phyloP scores from a whole-genome alignment of 2,329 filamentous ascomycete species.

The Phialophora expanda region DNA sequence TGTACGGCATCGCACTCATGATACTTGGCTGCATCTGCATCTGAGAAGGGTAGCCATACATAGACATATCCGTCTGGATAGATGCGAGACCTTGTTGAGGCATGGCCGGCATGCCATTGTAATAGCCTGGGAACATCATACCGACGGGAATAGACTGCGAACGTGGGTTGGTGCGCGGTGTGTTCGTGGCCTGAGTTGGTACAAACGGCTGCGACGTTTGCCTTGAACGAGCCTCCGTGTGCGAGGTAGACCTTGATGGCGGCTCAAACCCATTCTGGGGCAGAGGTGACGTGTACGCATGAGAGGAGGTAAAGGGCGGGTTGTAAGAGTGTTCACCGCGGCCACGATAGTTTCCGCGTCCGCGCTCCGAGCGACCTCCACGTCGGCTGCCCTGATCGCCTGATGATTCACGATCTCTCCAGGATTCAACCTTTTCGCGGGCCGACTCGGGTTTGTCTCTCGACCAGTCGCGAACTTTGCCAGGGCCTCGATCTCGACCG shows the following conservation, averaged over 20 bases:
- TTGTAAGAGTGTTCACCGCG: conserved; percentile 48
- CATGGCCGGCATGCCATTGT: conserved; percentile 44
- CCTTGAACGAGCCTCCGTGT: conserved; percentile 49
- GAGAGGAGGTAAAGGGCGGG: conserved; percentile 41
- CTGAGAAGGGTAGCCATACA: conserved; percentile 58
- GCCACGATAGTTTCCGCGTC: conserved; percentile 49
- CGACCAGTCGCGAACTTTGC: conserved; percentile 39
- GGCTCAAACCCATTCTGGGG: conserved; percentile 49
- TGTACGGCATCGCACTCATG: conserved; percentile 64
- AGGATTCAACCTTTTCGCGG: conserved; percentile 39
- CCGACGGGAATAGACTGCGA: conserved; percentile 65
- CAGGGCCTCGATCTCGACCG: conserved; percentile 27
- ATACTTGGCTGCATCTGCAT: conserved; percentile 51
- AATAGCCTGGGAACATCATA: conserved; percentile 36
- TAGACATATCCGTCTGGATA: conserved; percentile 41
- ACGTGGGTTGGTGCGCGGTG: conserved; percentile 53
- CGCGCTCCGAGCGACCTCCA: conserved; percentile 48
- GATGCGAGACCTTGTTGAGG: conserved; percentile 33
- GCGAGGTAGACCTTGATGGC: conserved; percentile 47
- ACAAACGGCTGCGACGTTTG: conserved; percentile 43
- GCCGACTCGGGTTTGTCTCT: conserved; percentile 42
- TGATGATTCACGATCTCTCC: conserved; percentile 46
- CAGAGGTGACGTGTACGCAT: conserved; percentile 49
- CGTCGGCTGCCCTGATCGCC: conserved; percentile 46
- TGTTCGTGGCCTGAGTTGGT: conserved; percentile 25